Evolutionary conservation across 345 rosid genomes (phyloP).

Genomic region (Hevea brasiliensis): DNA sequence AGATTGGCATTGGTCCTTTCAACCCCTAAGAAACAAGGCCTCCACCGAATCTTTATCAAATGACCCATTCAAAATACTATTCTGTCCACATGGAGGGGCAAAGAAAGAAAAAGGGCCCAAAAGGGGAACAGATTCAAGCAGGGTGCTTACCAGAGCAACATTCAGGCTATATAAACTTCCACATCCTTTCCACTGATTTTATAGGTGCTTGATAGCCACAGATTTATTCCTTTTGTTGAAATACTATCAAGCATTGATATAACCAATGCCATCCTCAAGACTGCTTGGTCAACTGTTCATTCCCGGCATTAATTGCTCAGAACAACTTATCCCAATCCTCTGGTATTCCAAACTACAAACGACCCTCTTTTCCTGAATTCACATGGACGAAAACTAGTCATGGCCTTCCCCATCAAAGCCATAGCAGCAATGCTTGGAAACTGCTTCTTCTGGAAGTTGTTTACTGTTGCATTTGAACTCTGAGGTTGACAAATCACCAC

Average conservation of each 20-base stretch:
- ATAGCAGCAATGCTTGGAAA: conserved; percentile 91
- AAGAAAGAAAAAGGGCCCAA: background rate
- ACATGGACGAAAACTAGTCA: conserved; percentile 59
- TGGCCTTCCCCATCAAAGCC: conserved; percentile 94
- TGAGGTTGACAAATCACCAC: conserved; percentile 40
- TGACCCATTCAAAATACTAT: background rate
- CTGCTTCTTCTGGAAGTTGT: conserved; percentile 50
- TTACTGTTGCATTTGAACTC: conserved; percentile 30
- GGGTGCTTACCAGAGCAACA: conserved; percentile 19
- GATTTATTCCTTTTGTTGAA: background rate
- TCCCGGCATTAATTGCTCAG: conserved; percentile 1
- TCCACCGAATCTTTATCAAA: conserved; percentile 2
- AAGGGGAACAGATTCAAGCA: conserved; percentile 1
- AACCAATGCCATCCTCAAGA: background rate
- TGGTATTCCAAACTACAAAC: conserved; percentile 62
- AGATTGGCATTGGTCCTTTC: background rate
- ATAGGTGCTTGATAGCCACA: background rate
- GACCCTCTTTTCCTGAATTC: conserved; percentile 53
- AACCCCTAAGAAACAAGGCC: background rate
- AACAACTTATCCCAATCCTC: conserved; percentile 8
- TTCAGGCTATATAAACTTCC: conserved; percentile 16
- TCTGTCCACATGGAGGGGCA: background rate
- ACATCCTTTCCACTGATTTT: conserved; percentile 10
- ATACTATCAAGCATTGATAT: background rate
- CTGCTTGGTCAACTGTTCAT: background rate